Evolutionary conservation across 768 basidiomycete species (phyloP).

Genomic region (Gyrodon lividus): DNA sequence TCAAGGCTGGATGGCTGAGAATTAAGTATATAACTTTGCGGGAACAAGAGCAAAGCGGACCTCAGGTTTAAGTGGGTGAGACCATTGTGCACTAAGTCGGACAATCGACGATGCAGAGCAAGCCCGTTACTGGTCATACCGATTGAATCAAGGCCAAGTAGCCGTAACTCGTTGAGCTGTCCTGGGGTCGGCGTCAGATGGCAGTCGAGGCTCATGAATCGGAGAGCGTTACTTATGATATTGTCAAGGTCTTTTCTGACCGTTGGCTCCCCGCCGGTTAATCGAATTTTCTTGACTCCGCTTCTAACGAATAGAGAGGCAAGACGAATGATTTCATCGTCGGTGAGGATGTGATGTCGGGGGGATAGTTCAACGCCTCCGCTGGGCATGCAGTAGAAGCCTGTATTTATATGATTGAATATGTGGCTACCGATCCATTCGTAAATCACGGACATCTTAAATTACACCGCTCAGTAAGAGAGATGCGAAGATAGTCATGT

Average conservation of each 20-base stretch:
- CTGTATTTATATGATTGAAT: constrained; percentile 35
- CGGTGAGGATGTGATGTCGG: constrained; percentile 62
- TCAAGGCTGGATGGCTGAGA: constrained; percentile 56
- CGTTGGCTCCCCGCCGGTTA: constrained; percentile 89
- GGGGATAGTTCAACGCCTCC: constrained; percentile 79
- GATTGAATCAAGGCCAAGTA: constrained; percentile 65
- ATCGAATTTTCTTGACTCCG: constrained; percentile 83
- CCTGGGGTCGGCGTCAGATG: constrained; percentile 37
- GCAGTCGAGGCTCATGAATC: background rate
- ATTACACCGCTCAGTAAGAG: constrained; percentile 85
- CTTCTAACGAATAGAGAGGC: constrained; percentile 74
- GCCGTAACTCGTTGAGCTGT: constrained; percentile 58
- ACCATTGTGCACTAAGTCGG: constrained; percentile 63
- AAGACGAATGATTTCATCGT: constrained; percentile 72
- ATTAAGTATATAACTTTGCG: constrained; percentile 2
- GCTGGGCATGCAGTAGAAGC: constrained; percentile 90
- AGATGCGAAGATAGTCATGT: constrained; percentile 89
- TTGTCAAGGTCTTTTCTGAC: constrained; percentile 72
- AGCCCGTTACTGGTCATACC: constrained; percentile 88
- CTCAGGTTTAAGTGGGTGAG: constrained; percentile 75
- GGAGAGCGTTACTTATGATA: constrained; percentile 56
- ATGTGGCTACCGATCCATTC: background rate
- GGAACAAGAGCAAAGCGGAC: constrained; percentile 29
- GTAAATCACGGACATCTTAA: constrained; percentile 60
- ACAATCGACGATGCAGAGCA: constrained; percentile 70